Evolutionary conservation across 768 basidiomycete genomes (phyloP).

Genomic region (Rossbeevera mucosa): DNA sequence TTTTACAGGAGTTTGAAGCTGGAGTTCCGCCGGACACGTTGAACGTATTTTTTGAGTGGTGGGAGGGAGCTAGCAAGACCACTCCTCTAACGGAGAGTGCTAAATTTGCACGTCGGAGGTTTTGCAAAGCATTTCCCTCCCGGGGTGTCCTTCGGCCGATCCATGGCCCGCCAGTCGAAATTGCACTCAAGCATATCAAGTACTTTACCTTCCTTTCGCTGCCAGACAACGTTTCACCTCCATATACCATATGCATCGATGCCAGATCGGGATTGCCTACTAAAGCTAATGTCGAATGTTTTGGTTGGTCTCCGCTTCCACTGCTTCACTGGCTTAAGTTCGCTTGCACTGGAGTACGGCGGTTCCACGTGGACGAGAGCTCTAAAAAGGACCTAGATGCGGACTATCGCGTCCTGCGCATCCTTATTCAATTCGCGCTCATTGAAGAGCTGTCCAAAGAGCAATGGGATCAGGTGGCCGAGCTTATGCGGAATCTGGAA

Average conservation of each 20-base stretch:
- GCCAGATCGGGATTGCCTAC: constrained; percentile 55
- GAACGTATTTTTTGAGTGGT: constrained; percentile 12
- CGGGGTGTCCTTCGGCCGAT: constrained; percentile 11
- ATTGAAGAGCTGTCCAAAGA: constrained; percentile 48
- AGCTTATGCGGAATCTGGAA: constrained; percentile 43
- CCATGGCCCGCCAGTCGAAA: not conserved
- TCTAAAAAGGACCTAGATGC: constrained; percentile 26
- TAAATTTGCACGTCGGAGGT: not conserved
- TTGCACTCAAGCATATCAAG: constrained; percentile 55
- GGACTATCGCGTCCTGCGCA: constrained; percentile 56
- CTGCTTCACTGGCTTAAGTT: constrained; percentile 67
- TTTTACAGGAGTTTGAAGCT: constrained; percentile 7
- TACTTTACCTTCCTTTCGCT: constrained; percentile 54
- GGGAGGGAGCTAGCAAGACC: not conserved
- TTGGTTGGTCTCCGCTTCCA: constrained; percentile 74
- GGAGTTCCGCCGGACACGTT: constrained; percentile 8
- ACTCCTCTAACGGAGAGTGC: not conserved
- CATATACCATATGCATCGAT: constrained; percentile 61
- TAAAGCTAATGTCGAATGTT: constrained; percentile 36
- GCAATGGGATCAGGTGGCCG: constrained; percentile 54
- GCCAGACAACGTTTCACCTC: constrained; percentile 69
- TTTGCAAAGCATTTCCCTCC: constrained; percentile 44
- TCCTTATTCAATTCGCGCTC: constrained; percentile 70
- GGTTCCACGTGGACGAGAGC: not conserved
- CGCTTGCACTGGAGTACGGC: constrained; percentile 41